phyloP scores from a whole-genome alignment of 352 stramenopile species.

The Phytophthora pisi region DNA sequence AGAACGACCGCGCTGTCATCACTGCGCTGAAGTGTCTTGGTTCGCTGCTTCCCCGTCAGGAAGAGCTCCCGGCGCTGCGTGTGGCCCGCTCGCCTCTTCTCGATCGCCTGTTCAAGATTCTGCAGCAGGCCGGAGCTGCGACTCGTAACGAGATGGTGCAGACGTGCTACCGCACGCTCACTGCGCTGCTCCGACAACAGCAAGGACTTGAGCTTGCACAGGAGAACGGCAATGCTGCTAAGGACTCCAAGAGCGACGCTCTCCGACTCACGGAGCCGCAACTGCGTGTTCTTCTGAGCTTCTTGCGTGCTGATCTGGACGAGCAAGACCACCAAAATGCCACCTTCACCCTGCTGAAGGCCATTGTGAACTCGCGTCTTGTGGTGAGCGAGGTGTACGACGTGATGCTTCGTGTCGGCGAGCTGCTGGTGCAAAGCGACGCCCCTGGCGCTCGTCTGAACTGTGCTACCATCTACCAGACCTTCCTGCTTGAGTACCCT shows the following conservation, averaged over 20 bases:
- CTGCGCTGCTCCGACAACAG: slow-evolving; percentile 81
- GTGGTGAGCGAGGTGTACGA: slow-evolving; percentile 97
- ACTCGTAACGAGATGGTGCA: slow-evolving; percentile 96
- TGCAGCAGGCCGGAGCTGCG: slow-evolving; percentile 88
- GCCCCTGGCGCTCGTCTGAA: slow-evolving; percentile 84
- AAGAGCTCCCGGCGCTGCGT: slow-evolving; percentile 90
- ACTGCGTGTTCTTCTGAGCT: slow-evolving; percentile 89
- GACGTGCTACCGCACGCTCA: slow-evolving; percentile 94
- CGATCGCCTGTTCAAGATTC: slow-evolving; percentile 93
- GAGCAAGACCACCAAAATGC: slow-evolving; percentile 96
- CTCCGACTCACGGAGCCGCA: slow-evolving; percentile 73
- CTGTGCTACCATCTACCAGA: slow-evolving; percentile 83
- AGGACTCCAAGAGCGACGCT: slow-evolving; percentile 45
- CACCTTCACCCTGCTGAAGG: slow-evolving; percentile 93
- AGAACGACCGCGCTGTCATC: slow-evolving; percentile 92
- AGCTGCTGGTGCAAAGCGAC: slow-evolving; percentile 94
- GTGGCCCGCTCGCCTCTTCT: slow-evolving; percentile 83
- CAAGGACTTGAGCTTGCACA: slow-evolving; percentile 40
- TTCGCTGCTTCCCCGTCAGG: slow-evolving; percentile 81
- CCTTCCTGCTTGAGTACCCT: slow-evolving; percentile 96
- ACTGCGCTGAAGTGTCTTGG: slow-evolving; percentile 94
- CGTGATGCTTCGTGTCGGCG: slow-evolving; percentile 93
- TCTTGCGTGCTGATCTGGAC: slow-evolving; percentile 91
- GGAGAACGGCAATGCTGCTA: slow-evolving; percentile 22
- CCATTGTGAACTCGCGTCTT: slow-evolving; percentile 90